These are phyloP conservation scores for Neurospora pannonica DNA, from an alignment of 495 filamentous ascomycete species.

Conservation along the genomic window DNA sequence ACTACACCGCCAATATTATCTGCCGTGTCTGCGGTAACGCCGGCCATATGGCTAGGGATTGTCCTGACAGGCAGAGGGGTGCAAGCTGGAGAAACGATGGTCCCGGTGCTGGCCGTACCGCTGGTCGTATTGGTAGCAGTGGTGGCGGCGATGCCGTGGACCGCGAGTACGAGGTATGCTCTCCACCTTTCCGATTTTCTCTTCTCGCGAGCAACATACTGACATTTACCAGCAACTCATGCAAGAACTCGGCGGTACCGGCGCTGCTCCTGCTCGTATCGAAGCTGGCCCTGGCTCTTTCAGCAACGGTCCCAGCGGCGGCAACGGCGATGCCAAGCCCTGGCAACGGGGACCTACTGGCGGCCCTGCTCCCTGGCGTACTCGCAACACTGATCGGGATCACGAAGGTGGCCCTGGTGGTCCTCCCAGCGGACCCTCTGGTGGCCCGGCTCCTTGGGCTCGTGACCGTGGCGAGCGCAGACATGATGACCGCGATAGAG, in stretches of 20 bases:
- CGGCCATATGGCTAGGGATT: slow-evolving; percentile 43
- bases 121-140: slow-evolving; percentile 51
- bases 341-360: slow-evolving; percentile 90
- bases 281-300: slow-evolving; percentile 69
- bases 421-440: slow-evolving; percentile 24
- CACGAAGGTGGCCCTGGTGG: slow-evolving; percentile 26
- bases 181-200: background rate
- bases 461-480: slow-evolving; percentile 44
- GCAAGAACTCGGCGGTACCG: slow-evolving; percentile 76
- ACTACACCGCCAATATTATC: slow-evolving; percentile 97
- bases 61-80: slow-evolving; percentile 84
- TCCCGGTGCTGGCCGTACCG: slow-evolving; percentile 30
- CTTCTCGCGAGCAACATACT: slow-evolving; percentile 13
- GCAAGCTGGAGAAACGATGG: slow-evolving; percentile 81
- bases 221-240: slow-evolving; percentile 71
- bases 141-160: slow-evolving; percentile 78
- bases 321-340: slow-evolving; percentile 55
- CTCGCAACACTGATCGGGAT: slow-evolving; percentile 33
- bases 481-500: slow-evolving; percentile 18
- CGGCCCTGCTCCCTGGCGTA: slow-evolving; percentile 71
- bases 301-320: slow-evolving; percentile 25
- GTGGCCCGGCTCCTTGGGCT: slow-evolving; percentile 41
- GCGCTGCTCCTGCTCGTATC: slow-evolving; percentile 66
- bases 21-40: slow-evolving; percentile 84
- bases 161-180: slow-evolving; percentile 82